A percentile compares a stretch with the other conserved stretches of the same genome.
Conservation (phyloP, 2,329 filamentous ascomycete genomes). For the Thielaviopsis ethacetica region DNA sequence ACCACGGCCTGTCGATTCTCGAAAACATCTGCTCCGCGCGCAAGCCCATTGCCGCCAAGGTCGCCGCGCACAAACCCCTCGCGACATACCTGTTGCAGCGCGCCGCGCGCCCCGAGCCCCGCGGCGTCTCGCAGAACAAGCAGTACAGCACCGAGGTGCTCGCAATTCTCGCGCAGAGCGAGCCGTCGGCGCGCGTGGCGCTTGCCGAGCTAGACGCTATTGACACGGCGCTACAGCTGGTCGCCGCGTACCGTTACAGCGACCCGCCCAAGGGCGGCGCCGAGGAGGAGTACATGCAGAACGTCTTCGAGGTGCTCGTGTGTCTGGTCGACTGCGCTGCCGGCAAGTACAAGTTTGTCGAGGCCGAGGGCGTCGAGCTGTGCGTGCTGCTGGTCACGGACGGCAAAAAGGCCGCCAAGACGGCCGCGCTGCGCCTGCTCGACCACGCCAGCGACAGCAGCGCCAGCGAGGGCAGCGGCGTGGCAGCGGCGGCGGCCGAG, state of each 20-base stretch:
- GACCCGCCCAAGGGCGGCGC: slow-evolving; percentile 75
- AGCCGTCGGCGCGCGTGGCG: slow-evolving; percentile 43
- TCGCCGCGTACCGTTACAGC: slow-evolving; percentile 68
- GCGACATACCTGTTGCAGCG: slow-evolving; percentile 64
- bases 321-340: slow-evolving; percentile 59
- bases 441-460: slow-evolving; percentile 54
- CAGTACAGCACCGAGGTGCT: slow-evolving; percentile 88
- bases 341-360: slow-evolving; percentile 69
- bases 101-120: slow-evolving; percentile 33
- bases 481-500: slow-evolving; percentile 32
- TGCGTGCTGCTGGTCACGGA: slow-evolving; percentile 84
- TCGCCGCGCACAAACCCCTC: slow-evolving; percentile 52
- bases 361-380: slow-evolving; percentile 83
- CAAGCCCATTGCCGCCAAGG: slow-evolving; percentile 45
- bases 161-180: slow-evolving; percentile 72
- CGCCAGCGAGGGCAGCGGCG: slow-evolving; percentile 14
- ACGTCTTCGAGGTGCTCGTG: slow-evolving; percentile 74
- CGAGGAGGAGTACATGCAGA: slow-evolving; percentile 91
- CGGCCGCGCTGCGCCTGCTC: slow-evolving; percentile 60
- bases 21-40: slow-evolving; percentile 70
- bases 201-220: slow-evolving; percentile 54
- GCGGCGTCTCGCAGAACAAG: slow-evolving; percentile 68
- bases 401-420: slow-evolving; percentile 60
- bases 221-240: slow-evolving; percentile 65
- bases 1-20: slow-evolving; percentile 65